Conservation (phyloP, 306 rosid genomes). For the Datisca glomerata region DNA sequence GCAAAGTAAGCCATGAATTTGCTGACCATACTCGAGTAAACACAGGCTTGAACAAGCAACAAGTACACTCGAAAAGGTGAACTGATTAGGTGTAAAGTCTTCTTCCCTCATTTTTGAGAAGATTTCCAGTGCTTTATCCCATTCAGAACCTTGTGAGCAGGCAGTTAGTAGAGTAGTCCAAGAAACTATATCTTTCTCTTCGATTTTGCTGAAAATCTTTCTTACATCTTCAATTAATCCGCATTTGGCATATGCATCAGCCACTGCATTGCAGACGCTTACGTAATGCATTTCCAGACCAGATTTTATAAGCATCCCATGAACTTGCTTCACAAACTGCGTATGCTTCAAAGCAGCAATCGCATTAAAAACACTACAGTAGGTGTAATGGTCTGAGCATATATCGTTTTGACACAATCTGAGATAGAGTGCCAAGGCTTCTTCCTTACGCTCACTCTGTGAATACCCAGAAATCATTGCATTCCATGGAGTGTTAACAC, state of each 20-base stretch:
- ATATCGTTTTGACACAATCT: constrained; percentile 37
- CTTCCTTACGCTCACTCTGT: constrained; percentile 31
- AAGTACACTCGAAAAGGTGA: constrained; percentile 52
- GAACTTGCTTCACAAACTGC: constrained; percentile 26
- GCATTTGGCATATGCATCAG: constrained; percentile 53
- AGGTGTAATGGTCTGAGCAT: constrained; percentile 42
- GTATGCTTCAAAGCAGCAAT: constrained; percentile 37
- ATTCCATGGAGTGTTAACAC: constrained; percentile 56
- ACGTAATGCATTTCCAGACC: constrained; percentile 23
- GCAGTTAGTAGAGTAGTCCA: constrained; percentile 67
- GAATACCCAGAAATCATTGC: constrained; percentile 68
- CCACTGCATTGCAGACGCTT: constrained; percentile 49
- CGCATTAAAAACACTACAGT: constrained; percentile 53
- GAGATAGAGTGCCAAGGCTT: constrained; percentile 45
- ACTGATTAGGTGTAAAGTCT: constrained; percentile 49
- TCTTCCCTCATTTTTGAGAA: constrained; percentile 48
- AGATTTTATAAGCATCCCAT: constrained; percentile 37
- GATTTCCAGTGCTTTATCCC: constrained; percentile 45
- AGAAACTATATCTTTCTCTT: constrained; percentile 63
- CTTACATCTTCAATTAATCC: constrained; percentile 42
- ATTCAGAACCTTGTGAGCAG: constrained; percentile 47
- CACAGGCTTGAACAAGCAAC: constrained; percentile 52
- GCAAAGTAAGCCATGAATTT: constrained; percentile 50
- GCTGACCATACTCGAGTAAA: constrained; percentile 48
- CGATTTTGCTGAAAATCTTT: constrained; percentile 37